phyloP scores from a whole-genome alignment of 768 basidiomycete genomes.

The Mycena kentingensis region DNA sequence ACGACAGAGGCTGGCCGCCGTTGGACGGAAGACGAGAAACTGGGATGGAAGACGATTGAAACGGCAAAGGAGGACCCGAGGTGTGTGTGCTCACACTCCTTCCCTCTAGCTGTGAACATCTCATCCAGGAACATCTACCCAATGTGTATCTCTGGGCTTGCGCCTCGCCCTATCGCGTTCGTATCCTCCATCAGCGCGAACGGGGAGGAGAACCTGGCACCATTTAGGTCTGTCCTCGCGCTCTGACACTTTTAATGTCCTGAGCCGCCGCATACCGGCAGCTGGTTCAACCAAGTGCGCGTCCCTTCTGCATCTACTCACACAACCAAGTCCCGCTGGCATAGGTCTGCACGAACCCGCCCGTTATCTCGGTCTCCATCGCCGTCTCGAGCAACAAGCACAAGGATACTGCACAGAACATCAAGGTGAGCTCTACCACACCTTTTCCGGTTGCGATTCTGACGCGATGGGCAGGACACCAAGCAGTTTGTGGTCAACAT shows the following conservation, averaged over 20 bases:
- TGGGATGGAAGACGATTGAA: conserved; percentile 43
- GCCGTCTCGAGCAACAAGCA: conserved; percentile 28
- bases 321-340: conserved; percentile 27
- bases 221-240: conserved; percentile 44
- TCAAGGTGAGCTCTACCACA: too few relatives aligned
- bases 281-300: conserved; percentile 44
- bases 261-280: conserved; percentile 26
- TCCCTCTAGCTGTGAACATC: neutral
- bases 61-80: conserved; percentile 35
- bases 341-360: conserved; percentile 59
- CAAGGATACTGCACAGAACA: conserved; percentile 69
- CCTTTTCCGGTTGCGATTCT: too few relatives aligned
- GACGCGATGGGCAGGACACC: too few relatives aligned
- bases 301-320: neutral
- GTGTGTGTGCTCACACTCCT: conserved; percentile 23
- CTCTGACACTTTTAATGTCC: neutral
- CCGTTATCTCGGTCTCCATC: conserved; percentile 60
- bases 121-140: conserved; percentile 41
- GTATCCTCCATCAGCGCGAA: conserved; percentile 59
- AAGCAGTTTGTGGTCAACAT: conserved; percentile 75
- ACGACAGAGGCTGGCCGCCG: conserved; percentile 37
- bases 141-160: conserved; percentile 54
- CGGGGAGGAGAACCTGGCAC: conserved; percentile 61
- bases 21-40: conserved; percentile 47
- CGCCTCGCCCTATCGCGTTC: conserved; percentile 71